Conservation (phyloP, 495 filamentous ascomycete genomes). For the Saxispiralis lemnorum region DNA sequence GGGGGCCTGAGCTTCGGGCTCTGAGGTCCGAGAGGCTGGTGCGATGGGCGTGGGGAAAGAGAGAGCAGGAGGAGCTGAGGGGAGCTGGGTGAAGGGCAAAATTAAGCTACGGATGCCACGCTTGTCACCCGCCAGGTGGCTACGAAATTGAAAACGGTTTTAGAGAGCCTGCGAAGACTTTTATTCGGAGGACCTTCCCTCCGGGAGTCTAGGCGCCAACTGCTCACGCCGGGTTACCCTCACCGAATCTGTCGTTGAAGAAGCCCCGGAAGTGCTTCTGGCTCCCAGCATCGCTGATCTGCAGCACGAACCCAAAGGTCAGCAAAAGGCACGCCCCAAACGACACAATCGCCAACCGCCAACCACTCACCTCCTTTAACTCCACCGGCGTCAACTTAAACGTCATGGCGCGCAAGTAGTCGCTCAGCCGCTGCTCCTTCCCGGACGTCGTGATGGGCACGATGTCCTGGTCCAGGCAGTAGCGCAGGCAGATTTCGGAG, state of each 20-base stretch:
- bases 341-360: neutral
- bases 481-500: conserved; percentile 53
- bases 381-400: conserved; percentile 61
- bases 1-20: neutral
- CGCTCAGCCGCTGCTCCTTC: conserved; percentile 49
- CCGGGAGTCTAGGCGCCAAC: neutral
- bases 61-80: too few relatives aligned
- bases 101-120: too few relatives aligned
- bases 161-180: too few relatives aligned
- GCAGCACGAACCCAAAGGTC: neutral
- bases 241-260: conserved; percentile 16
- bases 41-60: neutral
- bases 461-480: conserved; percentile 63
- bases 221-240: conserved; percentile 10
- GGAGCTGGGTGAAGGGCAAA: too few relatives aligned
- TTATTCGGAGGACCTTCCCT: neutral
- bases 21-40: neutral
- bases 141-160: too few relatives aligned
- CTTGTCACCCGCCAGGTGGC: too few relatives aligned
- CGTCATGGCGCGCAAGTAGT: conserved; percentile 41
- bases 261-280: conserved; percentile 19
- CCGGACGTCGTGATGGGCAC: conserved; percentile 63
- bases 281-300: conserved; percentile 17
- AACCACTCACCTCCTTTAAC: conserved; percentile 39
- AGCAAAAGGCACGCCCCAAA: neutral